A percentile compares a stretch with the other conserved stretches of the same genome.
Conservation (phyloP, 148 eudicot species). For the Amaranthus hypochondriacus region DNA sequence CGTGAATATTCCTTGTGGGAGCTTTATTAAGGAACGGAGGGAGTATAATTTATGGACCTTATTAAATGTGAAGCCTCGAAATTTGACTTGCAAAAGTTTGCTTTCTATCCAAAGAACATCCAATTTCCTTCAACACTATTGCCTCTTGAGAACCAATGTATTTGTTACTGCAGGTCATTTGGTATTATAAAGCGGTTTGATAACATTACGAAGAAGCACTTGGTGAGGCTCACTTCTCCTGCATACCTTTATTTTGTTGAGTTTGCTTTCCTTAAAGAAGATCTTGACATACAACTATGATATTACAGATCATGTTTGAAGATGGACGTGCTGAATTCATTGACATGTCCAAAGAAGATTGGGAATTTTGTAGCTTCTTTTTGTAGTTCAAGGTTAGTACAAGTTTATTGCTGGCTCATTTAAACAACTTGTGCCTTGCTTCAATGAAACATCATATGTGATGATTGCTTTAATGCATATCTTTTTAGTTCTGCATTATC, state of each 20-base stretch:
- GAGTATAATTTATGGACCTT: not conserved
- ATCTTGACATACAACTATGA: slow-evolving; percentile 7
- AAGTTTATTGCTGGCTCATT: slow-evolving; percentile 2
- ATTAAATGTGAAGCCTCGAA: not conserved
- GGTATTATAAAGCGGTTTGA: slow-evolving; percentile 78
- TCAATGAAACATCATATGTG: not conserved
- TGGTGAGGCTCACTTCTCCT: slow-evolving; percentile 44
- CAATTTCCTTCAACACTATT: not conserved
- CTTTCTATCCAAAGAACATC: not conserved
- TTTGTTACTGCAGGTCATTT: slow-evolving; percentile 47
- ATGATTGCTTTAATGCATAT: not conserved
- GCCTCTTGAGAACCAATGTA: not conserved
- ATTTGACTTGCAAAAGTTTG: not conserved
- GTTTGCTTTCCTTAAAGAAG: not conserved
- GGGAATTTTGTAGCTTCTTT: slow-evolving; percentile 66
- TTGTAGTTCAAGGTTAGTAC: slow-evolving; percentile 37
- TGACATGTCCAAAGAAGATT: slow-evolving; percentile 84
- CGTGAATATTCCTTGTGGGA: too few species aligned
- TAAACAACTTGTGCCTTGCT: not conserved
- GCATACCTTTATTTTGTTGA: not conserved
- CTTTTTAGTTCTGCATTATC: not conserved
- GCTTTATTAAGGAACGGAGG: too few species aligned
- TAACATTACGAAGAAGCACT: slow-evolving; percentile 53
- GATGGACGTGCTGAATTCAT: slow-evolving; percentile 59
- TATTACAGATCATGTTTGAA: slow-evolving; percentile 78